Evolutionary conservation across 768 basidiomycete genomes (phyloP).

Genomic region (Termitomyces sp.): DNA sequence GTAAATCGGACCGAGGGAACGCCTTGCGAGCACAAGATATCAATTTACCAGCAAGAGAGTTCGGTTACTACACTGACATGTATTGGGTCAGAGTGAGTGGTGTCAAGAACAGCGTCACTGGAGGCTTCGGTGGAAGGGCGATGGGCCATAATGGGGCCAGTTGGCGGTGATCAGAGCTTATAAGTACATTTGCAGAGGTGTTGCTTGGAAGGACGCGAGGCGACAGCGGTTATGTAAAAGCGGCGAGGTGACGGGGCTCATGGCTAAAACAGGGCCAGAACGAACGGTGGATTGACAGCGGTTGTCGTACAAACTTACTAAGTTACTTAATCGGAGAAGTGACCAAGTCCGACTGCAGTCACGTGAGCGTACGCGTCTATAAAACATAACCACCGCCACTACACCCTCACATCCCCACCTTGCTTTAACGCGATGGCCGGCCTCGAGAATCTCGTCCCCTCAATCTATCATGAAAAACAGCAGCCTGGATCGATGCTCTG

Average conservation of each 20-base stretch:
- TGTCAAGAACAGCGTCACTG: background rate
- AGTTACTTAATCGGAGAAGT: background rate
- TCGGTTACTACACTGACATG: background rate
- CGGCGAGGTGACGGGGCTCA: background rate
- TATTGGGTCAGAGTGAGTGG: background rate
- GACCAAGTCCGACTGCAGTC: background rate
- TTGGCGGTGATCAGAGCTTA: background rate
- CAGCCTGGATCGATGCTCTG: slow-evolving; percentile 80
- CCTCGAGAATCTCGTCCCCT: slow-evolving; percentile 48
- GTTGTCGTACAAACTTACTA: background rate
- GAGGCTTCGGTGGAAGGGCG: background rate
- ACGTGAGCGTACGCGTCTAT: slow-evolving; percentile 14
- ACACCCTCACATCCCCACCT: background rate
- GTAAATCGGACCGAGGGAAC: background rate
- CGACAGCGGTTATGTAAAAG: background rate
- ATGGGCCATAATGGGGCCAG: background rate
- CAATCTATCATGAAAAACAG: slow-evolving; percentile 81
- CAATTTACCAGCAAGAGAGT: background rate
- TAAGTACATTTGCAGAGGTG: background rate
- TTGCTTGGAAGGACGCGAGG: background rate
- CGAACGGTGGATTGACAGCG: no score
- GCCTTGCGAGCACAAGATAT: background rate
- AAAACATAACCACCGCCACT: background rate
- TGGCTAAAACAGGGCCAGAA: background rate
- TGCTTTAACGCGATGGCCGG: slow-evolving; percentile 31